Evolutionary conservation across 208 protist species (phyloP), one percentile per base, ranked within the genome.

Genomic region (Acanthamoeba sp.): DNA sequence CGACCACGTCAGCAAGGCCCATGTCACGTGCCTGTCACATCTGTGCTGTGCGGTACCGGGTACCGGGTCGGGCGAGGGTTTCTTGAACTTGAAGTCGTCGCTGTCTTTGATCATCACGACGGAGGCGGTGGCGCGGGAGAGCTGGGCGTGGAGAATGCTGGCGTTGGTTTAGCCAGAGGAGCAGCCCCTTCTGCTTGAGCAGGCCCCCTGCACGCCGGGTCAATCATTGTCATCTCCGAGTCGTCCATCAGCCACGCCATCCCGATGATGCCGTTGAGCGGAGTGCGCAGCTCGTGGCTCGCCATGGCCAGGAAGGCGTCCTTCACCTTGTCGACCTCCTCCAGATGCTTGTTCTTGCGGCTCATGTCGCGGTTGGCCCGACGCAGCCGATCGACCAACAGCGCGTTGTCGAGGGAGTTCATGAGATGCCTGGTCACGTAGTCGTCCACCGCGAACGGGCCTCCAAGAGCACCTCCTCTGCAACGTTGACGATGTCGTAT

Each of bases 221-320:
- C n/a, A n/a, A n/a, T n/a, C n/a, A n/a, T n/a, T n/a, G n/a, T 93
- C 89, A 93, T 50, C 9, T 69, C 45, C n/a, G 95, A 94, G 48
- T 95, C 93, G 1, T 76, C 34, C 16, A 96, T 40, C 0, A 95
- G 78, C 1, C 88, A 91, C 24, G 82, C 78, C 92, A 96, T 95
- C 50, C 95, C 95, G 42, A 96, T 96, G n/a, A 96, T 71, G 29
- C 95, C 95, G 69, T 95, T 95, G 14, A 96, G 59, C 29, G 95
- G 95, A 24, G 95, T 96, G 20, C 95, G 42, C 64, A 96, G 92
- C 80, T 96, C 95, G 38, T 96, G 95, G 34, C 85, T 94, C 76
- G 94, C 94, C 69, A 82, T 34, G 24, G 57, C 66, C 42, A 93
- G 89, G 36, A 93, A 93, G 59, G 48, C 2, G 42, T 93, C 89